These are phyloP conservation scores for Lepidium sativum DNA, from an alignment of 345 rosid species.

Conservation along the genomic window DNA sequence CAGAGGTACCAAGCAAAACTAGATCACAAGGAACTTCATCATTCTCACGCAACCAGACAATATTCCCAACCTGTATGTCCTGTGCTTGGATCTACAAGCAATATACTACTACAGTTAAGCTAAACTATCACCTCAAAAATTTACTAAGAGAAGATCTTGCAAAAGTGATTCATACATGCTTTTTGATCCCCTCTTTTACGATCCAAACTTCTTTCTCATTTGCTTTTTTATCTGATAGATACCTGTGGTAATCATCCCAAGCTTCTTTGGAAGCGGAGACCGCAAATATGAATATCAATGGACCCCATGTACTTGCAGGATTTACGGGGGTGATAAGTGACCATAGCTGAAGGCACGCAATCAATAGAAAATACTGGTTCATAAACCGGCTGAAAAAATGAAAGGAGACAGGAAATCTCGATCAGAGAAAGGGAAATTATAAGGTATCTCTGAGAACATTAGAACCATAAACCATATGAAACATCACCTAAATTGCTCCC, in stretches of 20 bases:
- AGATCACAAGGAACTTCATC: slow-evolving; percentile 99
- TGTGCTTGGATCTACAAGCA: slow-evolving; percentile 75
- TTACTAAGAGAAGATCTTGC: background rate
- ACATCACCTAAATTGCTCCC: slow-evolving; percentile 90
- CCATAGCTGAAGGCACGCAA: slow-evolving; percentile 99
- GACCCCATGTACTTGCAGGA: slow-evolving; percentile 99
- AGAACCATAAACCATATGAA: background rate
- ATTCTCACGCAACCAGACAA: slow-evolving; percentile 98
- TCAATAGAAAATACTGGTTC: slow-evolving; percentile 98
- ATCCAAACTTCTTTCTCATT: slow-evolving; percentile 97
- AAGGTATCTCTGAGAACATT: background rate
- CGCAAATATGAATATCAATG: slow-evolving; percentile 84
- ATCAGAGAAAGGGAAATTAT: background rate
- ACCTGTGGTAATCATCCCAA: slow-evolving; percentile 99
- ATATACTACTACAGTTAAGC: slow-evolving; percentile 7
- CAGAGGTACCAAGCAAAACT: slow-evolving; percentile 90
- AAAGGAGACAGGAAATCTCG: background rate
- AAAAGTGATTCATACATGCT: slow-evolving; percentile 48
- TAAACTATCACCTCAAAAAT: background rate
- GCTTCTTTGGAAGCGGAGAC: slow-evolving; percentile 98
- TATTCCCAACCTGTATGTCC: slow-evolving; percentile 76
- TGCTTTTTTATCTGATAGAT: slow-evolving; percentile 89
- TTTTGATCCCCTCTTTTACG: slow-evolving; percentile 64
- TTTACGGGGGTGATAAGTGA: slow-evolving; percentile 97
- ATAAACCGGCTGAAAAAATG: slow-evolving; percentile 81